Evolutionary conservation across 257 asterid species (phyloP), one percentile per base, ranked within the genome.

Genomic region (Jasminum sambac): DNA sequence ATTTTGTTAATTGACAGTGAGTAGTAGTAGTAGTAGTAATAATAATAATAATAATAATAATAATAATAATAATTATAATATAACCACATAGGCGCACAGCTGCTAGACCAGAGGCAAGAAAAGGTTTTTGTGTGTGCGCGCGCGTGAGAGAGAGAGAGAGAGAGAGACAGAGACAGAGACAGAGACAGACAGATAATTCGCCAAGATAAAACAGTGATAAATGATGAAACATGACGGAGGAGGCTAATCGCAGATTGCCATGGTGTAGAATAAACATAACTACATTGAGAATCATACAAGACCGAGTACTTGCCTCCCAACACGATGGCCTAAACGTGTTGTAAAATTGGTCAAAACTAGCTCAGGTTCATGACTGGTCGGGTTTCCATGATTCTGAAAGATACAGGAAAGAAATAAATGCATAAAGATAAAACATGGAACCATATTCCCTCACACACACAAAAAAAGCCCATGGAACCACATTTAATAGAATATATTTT

Each of bases 301-400:
- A 59, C 37, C 9, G 60, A 37, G 44, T 24, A 26, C 7, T 16
- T 81, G 88, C 98, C 98, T 93, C 82, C 97, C 96, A 39, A 90
- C 67, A 76, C 98, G 98, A 78, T 87, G 96, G 24, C 98, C 98
- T 85, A 94, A 81, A 12, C 98, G 96, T 26, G 98, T 89, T 38
- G 97, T 89, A 87, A 93, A 93, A 79, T 93, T 90, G 76, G 74
- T 86, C 72, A 93, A 74, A 78, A 89, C 90, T 66, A 93, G 79
- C 86, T 93, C 98, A 61, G 97, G 98, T 70, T 81, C 79, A 80
- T 94, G 98, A 77, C 80, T 83, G 70, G 98, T 94, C 0, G 98
- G 98, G 76, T 94, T 94, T 59, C 98, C 97, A 80, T 94, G 98
- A 79, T 88, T 88, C 98, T 92, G 89, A 78, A 82, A 75, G 69